Evolutionary conservation across 345 rosid species (phyloP), one percentile per base, ranked within the genome.

Genomic region (Laguncularia racemosa): DNA sequence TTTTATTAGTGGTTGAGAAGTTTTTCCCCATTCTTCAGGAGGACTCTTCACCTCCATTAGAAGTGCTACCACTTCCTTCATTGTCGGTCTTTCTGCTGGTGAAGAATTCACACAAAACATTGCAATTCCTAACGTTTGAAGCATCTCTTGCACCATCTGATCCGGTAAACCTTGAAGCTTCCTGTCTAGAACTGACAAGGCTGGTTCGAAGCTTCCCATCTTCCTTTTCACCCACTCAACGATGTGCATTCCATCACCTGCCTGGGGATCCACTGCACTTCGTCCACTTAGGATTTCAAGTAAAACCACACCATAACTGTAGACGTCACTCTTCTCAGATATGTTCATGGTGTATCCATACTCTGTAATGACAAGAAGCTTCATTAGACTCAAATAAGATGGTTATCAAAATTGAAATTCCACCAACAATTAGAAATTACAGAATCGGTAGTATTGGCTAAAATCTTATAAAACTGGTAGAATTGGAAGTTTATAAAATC

Each of bases 141-240:
- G 95, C 98, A 92, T 88, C 65, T 92, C 95, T 49, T 92, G 95
- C 61, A 92, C 91, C 60, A 92, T 84, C 63, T 84, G 98, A 66
- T 89, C 96, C 0, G 96, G 89, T 54, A 92, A 44, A 28, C 96
- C 81, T 65, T 81, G 98, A 0, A 92, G 93, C 74, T 89, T 89
- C 1, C 68, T 50, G 44, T 92, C 98, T 0, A 92, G 88, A 21
- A 92, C 78, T 0, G 91, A 80, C 20, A 68, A 58, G 0, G 95
- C 95, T 12, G 93, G 98, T 68, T 92, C 95, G 4, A 84, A 92
- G 69, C 96, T 89, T n/a, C 93, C 96, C 98, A 92, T 89, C 73
- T 89, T 92, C 73, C 69, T 86, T 72, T 86, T 89, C 69, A 92
- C 96, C 96, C 98, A 92, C 61, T 92, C 96, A 0, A 92, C 96